phyloP scores from a whole-genome alignment of 805 yeast genomes.

The Candida anglica region DNA sequence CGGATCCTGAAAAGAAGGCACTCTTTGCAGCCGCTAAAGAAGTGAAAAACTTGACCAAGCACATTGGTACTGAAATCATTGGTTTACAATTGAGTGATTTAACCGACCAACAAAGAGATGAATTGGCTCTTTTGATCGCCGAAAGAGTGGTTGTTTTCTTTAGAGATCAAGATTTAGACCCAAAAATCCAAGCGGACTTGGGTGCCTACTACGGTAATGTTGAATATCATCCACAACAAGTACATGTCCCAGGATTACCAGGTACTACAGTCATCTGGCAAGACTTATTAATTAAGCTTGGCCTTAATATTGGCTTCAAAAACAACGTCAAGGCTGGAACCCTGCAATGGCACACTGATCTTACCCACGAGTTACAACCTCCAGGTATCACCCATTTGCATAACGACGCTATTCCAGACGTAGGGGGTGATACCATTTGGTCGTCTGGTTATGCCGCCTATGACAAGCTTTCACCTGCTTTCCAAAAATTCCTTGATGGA shows the following conservation, averaged over 20 bases:
- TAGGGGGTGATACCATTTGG: conserved; percentile 59
- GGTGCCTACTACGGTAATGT: conserved; percentile 27
- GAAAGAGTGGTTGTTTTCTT: conserved; percentile 29
- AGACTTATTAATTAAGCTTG: conserved; percentile 26
- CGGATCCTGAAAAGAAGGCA: conserved; percentile 28
- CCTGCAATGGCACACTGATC: conserved; percentile 34
- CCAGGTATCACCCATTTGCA: conserved; percentile 38
- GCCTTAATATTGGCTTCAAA: conserved; percentile 25
- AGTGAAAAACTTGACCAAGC: conserved; percentile 21
- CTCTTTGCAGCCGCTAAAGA: conserved; percentile 24
- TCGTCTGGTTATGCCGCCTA: conserved; percentile 56
- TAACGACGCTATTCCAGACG: conserved; percentile 36
- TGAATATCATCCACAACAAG: conserved; percentile 25
- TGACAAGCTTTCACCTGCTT: conserved; percentile 50
- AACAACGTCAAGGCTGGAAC: conserved; percentile 17
- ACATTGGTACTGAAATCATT: conserved; percentile 27
- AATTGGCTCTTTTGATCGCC: conserved; percentile 24
- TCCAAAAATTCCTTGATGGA: conserved; percentile 50
- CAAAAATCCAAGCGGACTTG: conserved; percentile 24
- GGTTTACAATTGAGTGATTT: conserved; percentile 25
- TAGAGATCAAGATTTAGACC: conserved; percentile 28
- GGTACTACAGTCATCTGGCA: conserved; percentile 43
- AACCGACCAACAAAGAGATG: conserved; percentile 24
- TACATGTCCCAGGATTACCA: conserved; percentile 14
- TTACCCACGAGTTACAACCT: conserved; percentile 32